A percentile compares a stretch with the other conserved stretches of the same genome.
phyloP scores from a whole-genome alignment of 176 grass and related monocot species.

The Eleusine coracana region DNA sequence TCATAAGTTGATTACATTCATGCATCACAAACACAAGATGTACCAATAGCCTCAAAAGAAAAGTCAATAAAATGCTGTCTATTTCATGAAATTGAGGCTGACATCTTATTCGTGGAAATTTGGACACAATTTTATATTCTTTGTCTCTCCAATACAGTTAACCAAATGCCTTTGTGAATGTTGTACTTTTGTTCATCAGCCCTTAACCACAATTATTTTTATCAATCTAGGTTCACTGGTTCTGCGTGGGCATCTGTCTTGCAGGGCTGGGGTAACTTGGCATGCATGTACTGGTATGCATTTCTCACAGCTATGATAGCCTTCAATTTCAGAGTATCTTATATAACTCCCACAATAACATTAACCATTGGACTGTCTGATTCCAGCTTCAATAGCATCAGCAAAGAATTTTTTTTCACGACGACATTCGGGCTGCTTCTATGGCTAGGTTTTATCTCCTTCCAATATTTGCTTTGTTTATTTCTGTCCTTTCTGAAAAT shows the following conservation, averaged over 20 bases:
- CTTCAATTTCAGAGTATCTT: slow-evolving; percentile 28
- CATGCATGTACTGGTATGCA: slow-evolving; percentile 89
- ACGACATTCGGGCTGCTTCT: slow-evolving; percentile 66
- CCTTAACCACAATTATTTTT: slow-evolving; percentile 30
- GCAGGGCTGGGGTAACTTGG: slow-evolving; percentile 93
- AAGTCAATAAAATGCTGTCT: not conserved
- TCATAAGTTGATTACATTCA: not conserved
- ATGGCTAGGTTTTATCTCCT: slow-evolving; percentile 75
- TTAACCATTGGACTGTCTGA: slow-evolving; percentile 25
- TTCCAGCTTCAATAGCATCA: slow-evolving; percentile 80
- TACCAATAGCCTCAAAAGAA: not conserved
- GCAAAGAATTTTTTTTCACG: slow-evolving; percentile 83
- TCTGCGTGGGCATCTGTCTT: slow-evolving; percentile 82
- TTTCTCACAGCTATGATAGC: not conserved
- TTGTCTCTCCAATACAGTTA: not conserved
- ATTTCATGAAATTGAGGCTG: slow-evolving; percentile 9
- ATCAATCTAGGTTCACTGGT: slow-evolving; percentile 83
- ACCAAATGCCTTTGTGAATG: not conserved
- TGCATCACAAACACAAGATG: not conserved
- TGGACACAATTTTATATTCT: slow-evolving; percentile 5
- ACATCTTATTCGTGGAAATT: slow-evolving; percentile 11
- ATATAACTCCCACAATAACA: slow-evolving; percentile 6
- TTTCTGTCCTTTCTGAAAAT: slow-evolving; percentile 1
- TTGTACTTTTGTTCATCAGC: not conserved
- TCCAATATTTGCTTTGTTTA: not conserved